phyloP scores from a whole-genome alignment of 2,329 filamentous ascomycete species.

The Verticillium dahliae region DNA sequence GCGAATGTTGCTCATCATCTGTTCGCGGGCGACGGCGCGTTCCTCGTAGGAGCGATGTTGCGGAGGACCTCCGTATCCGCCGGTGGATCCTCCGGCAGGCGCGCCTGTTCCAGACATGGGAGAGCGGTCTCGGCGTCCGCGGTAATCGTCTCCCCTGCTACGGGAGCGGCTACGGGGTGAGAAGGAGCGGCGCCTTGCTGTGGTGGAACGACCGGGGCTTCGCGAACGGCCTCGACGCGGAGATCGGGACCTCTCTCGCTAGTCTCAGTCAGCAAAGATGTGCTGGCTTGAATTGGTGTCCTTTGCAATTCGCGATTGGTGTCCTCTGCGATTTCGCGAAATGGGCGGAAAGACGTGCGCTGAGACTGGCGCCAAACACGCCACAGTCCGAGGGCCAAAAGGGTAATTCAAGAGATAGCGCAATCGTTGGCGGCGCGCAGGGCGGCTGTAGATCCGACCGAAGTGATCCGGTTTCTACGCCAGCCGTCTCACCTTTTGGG shows the following conservation, averaged over 20 bases:
- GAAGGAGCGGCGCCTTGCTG: constrained; percentile 65
- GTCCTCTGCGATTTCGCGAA: no score
- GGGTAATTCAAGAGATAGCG: not conserved
- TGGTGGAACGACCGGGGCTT: constrained; percentile 61
- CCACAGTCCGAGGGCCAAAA: not conserved
- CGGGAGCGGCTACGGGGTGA: constrained; percentile 73
- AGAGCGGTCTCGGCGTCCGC: constrained; percentile 69
- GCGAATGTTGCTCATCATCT: constrained; percentile 92
- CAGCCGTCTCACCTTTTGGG: not conserved
- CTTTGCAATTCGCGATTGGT: not conserved
- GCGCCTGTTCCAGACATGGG: constrained; percentile 75
- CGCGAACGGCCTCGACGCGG: constrained; percentile 76
- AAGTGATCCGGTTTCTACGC: not conserved
- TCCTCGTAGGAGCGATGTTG: constrained; percentile 79
- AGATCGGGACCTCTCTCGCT: constrained; percentile 81
- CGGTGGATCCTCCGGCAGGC: constrained; percentile 62
- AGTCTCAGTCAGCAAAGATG: constrained; percentile 22
- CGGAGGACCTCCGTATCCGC: constrained; percentile 55
- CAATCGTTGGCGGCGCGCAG: not conserved
- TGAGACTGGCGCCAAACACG: not conserved
- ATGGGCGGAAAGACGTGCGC: not conserved
- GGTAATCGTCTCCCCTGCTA: constrained; percentile 66
- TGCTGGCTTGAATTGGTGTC: not conserved
- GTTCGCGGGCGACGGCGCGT: constrained; percentile 74
- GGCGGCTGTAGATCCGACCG: not conserved